A percentile compares a stretch with the other conserved stretches of the same genome.
phyloP scores from a whole-genome alignment of 495 filamentous ascomycete genomes.

The Schizothecium vesticola region DNA sequence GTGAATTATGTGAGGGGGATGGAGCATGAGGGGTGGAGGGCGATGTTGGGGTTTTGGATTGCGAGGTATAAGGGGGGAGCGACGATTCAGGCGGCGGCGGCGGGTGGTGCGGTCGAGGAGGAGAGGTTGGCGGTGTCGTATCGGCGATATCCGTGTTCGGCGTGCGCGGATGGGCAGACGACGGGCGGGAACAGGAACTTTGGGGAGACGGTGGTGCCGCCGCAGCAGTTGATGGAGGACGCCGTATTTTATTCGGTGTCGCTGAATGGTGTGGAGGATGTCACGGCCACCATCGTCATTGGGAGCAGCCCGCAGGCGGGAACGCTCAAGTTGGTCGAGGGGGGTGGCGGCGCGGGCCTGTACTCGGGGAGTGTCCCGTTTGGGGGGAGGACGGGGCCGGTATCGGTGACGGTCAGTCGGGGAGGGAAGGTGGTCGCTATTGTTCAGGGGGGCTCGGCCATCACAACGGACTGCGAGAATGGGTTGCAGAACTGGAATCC shows the following conservation, averaged over 20 bases:
- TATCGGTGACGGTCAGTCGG: neutral
- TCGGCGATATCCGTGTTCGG: neutral
- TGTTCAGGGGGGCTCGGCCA: neutral
- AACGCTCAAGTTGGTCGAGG: neutral
- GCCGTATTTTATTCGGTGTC: neutral
- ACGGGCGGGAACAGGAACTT: neutral
- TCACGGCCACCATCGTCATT: neutral
- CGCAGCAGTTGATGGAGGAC: neutral
- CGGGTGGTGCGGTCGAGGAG: neutral
- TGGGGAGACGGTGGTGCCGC: neutral
- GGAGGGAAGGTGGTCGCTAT: neutral
- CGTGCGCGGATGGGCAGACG: neutral
- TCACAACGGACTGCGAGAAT: neutral
- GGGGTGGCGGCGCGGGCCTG: neutral
- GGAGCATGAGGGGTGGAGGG: constrained; percentile 34
- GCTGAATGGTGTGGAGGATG: neutral
- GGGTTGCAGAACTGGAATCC: neutral
- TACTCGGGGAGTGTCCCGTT: neutral
- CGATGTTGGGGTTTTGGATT: constrained; percentile 55
- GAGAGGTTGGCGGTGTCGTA: neutral
- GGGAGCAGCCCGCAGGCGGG: neutral
- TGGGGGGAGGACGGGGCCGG: neutral
- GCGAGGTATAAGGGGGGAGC: constrained; percentile 50
- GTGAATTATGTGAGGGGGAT: constrained; percentile 39
- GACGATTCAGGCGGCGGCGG: neutral